Conservation (phyloP, 805 yeast species). For the Candida berthetii region DNA sequence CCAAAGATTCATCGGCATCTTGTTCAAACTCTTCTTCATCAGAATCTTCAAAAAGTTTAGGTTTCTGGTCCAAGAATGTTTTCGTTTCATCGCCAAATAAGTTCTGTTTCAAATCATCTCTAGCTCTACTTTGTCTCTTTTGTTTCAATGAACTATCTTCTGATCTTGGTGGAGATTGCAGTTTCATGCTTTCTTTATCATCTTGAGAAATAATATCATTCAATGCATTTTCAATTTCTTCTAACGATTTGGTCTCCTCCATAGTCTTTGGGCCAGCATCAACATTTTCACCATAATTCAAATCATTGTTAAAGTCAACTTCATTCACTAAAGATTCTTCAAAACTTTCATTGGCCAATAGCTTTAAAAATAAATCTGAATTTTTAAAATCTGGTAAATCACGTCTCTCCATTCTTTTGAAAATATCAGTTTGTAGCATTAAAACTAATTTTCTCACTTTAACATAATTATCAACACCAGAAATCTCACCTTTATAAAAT, state of each 20-base stretch:
- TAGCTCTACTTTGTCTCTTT: not conserved
- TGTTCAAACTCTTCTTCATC: conserved; percentile 6
- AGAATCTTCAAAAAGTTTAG: conserved; percentile 17
- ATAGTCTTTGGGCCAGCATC: not conserved
- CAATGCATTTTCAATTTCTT: conserved; percentile 26
- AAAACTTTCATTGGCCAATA: conserved; percentile 39
- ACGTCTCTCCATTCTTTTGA: conserved; percentile 39
- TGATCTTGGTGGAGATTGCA: conserved; percentile 19
- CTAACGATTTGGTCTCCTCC: conserved; percentile 4
- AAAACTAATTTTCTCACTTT: conserved; percentile 58
- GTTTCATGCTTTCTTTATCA: conserved; percentile 30
- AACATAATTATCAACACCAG: conserved; percentile 25
- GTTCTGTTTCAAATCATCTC: conserved; percentile 11
- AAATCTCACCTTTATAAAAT: conserved; percentile 22
- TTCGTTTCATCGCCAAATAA: conserved; percentile 17
- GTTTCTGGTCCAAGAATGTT: conserved; percentile 16
- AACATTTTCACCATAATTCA: conserved; percentile 1
- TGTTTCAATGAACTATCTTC: not conserved
- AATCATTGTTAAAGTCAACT: conserved; percentile 15
- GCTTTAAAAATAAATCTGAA: conserved; percentile 48
- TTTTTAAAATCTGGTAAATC: conserved; percentile 56
- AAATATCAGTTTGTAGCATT: conserved; percentile 48
- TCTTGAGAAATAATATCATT: conserved; percentile 22
- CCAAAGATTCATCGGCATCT: conserved; percentile 14
- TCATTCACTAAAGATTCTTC: conserved; percentile 19